Evolutionary conservation across 2,329 filamentous ascomycete species (phyloP).

Genomic region (Colletotrichum sp.): DNA sequence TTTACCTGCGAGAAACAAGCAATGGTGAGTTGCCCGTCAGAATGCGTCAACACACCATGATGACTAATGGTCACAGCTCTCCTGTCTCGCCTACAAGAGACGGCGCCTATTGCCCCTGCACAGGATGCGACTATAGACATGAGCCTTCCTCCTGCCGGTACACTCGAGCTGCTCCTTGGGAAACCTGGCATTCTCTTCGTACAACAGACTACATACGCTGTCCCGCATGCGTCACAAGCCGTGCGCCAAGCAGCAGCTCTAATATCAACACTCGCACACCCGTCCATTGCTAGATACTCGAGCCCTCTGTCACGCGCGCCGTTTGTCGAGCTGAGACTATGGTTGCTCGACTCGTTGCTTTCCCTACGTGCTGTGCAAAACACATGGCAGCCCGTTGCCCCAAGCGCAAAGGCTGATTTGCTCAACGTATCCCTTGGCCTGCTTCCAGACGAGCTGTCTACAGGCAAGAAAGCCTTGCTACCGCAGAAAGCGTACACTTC

Average conservation of each 20-base stretch:
- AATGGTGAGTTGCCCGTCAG: slow-evolving; percentile 41
- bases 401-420: not conserved
- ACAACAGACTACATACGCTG: slow-evolving; percentile 41
- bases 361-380: slow-evolving; percentile 45
- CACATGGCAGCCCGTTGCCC: slow-evolving; percentile 35
- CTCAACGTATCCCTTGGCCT: not conserved
- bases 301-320: slow-evolving; percentile 34
- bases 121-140: slow-evolving; percentile 32
- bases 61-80: slow-evolving; percentile 31
- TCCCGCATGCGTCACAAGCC: slow-evolving; percentile 46
- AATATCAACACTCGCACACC: slow-evolving; percentile 46
- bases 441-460: not conserved
- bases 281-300: slow-evolving; percentile 37
- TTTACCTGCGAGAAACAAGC: slow-evolving; percentile 55
- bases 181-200: slow-evolving; percentile 15
- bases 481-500: slow-evolving; percentile 41
- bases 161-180: slow-evolving; percentile 40
- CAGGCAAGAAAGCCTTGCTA: slow-evolving; percentile 17
- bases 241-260: slow-evolving; percentile 51
- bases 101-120: slow-evolving; percentile 28
- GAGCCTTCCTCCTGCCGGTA: slow-evolving; percentile 43
- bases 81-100: slow-evolving; percentile 38
- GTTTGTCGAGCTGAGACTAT: slow-evolving; percentile 47
- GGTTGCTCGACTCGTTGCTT: slow-evolving; percentile 55
- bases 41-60: not conserved